Evolutionary conservation across 2,329 filamentous ascomycete species (phyloP).

Genomic region (Dissoconium aciculare): DNA sequence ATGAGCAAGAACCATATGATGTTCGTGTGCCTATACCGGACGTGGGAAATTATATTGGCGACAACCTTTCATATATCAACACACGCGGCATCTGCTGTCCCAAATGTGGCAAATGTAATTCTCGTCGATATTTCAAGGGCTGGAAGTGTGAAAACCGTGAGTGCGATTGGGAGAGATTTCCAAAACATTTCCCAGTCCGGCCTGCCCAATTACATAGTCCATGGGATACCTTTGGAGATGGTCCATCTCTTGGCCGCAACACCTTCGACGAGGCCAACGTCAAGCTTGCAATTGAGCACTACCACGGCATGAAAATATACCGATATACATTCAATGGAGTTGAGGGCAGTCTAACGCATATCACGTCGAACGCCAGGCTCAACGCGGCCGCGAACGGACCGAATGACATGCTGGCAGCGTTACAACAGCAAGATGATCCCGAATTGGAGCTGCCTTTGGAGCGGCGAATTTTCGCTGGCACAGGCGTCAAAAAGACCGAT

Average conservation of each 20-base stretch:
- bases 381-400: conserved; percentile 41
- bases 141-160: conserved; percentile 44
- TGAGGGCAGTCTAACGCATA: conserved; percentile 36
- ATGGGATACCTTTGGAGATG: conserved; percentile 18
- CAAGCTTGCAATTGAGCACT: conserved; percentile 21
- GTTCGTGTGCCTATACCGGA: conserved; percentile 29
- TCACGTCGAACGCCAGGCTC: conserved; percentile 40
- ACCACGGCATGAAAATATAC: conserved; percentile 29
- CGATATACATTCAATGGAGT: conserved; percentile 35
- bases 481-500: no score
- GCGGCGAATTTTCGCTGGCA: conserved; percentile 10
- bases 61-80: conserved; percentile 37
- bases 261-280: conserved; percentile 21
- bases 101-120: conserved; percentile 45
- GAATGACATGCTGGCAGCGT: conserved; percentile 43
- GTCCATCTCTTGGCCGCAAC: conserved; percentile 16
- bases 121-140: conserved; percentile 44
- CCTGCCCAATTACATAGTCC: conserved; percentile 15
- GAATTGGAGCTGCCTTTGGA: conserved; percentile 25
- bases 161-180: conserved; percentile 32
- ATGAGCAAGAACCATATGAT: conserved; percentile 25
- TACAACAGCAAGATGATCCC: conserved; percentile 23
- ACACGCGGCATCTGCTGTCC: conserved; percentile 54
- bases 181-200: conserved; percentile 15
- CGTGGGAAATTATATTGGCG: conserved; percentile 25